phyloP scores from a whole-genome alignment of 2,329 filamentous ascomycete genomes.

The Scytalidium sp. region DNA sequence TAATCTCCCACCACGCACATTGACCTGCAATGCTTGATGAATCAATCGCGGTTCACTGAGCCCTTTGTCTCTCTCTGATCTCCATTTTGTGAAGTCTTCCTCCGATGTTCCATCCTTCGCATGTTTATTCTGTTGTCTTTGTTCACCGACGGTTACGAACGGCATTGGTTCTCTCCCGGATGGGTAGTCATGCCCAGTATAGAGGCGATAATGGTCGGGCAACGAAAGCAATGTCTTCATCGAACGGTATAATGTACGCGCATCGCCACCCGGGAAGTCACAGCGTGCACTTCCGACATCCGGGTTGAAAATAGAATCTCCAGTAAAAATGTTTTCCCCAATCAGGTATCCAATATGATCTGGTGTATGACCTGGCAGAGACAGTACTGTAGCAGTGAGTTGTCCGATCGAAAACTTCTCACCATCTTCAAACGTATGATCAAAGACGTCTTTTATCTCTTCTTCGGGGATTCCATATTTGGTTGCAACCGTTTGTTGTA shows the following conservation, averaged over 20 bases:
- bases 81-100: slow-evolving; percentile 41
- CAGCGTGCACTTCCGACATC: slow-evolving; percentile 51
- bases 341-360: slow-evolving; percentile 59
- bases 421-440: slow-evolving; percentile 50
- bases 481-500: slow-evolving; percentile 47
- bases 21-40: slow-evolving; percentile 50
- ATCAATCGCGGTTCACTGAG: slow-evolving; percentile 44
- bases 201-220: slow-evolving; percentile 43
- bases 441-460: slow-evolving; percentile 47
- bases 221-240: slow-evolving; percentile 39
- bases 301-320: slow-evolving; percentile 50
- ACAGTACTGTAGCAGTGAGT: slow-evolving; percentile 42
- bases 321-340: slow-evolving; percentile 46
- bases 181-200: slow-evolving; percentile 55
- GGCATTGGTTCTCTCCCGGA: slow-evolving; percentile 28
- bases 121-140: slow-evolving; percentile 46
- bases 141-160: slow-evolving; percentile 42
- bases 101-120: slow-evolving; percentile 38
- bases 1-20: slow-evolving; percentile 38
- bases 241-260: slow-evolving; percentile 41
- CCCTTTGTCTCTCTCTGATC: slow-evolving; percentile 39
- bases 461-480: slow-evolving; percentile 42
- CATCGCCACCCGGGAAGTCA: slow-evolving; percentile 52
- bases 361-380: slow-evolving; percentile 59
- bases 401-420: slow-evolving; percentile 49